These are phyloP conservation scores for Helicocarpus griseus DNA, from an alignment of 2,329 filamentous ascomycete genomes.

Conservation along the genomic window DNA sequence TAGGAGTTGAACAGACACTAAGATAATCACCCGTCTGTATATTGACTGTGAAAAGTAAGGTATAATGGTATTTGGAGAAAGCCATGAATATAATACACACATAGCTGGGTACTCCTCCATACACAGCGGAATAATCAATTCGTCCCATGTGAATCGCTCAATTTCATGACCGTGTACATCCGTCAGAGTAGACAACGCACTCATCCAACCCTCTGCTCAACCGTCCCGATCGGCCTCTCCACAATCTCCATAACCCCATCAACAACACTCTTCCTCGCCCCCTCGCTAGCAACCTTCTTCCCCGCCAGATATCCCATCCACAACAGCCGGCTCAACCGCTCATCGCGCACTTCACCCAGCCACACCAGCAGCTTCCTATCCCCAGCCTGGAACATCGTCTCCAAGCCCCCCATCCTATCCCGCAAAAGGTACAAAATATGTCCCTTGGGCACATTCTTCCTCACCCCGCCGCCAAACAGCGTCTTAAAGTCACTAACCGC, in stretches of 20 bases:
- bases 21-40: too few species aligned
- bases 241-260: slow-evolving; percentile 83
- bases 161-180: too few species aligned
- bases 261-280: slow-evolving; percentile 69
- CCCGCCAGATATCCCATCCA: slow-evolving; percentile 90
- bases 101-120: too few species aligned
- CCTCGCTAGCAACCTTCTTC: slow-evolving; percentile 75
- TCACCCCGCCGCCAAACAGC: slow-evolving; percentile 64
- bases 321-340: slow-evolving; percentile 67
- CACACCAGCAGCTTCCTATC: slow-evolving; percentile 39
- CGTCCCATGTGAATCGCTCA: too few species aligned
- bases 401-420: slow-evolving; percentile 54
- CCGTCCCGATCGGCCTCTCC: slow-evolving; percentile 75
- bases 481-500: slow-evolving; percentile 69
- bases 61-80: too few species aligned
- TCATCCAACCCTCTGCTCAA: slow-evolving; percentile 60
- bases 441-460: slow-evolving; percentile 63
- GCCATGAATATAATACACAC: too few species aligned
- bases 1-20: too few species aligned
- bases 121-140: too few species aligned
- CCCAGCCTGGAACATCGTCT: slow-evolving; percentile 54
- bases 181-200: not conserved
- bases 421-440: slow-evolving; percentile 66
- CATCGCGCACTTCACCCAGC: slow-evolving; percentile 66
- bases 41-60: too few species aligned